phyloP scores from a whole-genome alignment of 1,284 basidiomycete species.

The Polyporus tsugae region DNA sequence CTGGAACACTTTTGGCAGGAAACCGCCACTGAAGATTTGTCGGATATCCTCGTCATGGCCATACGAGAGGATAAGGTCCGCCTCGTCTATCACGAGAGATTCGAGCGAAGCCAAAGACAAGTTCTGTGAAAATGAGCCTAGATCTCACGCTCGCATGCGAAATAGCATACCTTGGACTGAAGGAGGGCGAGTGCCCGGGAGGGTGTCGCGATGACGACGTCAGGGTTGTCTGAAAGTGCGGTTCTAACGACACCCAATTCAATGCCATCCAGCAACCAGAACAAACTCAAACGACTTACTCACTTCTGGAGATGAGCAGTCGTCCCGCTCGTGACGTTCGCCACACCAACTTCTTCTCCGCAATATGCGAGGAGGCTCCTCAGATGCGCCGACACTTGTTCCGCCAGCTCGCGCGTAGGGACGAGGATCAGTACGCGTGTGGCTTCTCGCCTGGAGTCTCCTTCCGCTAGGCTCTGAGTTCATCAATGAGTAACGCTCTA shows the following conservation, averaged over 20 bases:
- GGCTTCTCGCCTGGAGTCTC: constrained; percentile 55
- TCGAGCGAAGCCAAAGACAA: constrained; percentile 73
- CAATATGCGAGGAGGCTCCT: constrained; percentile 76
- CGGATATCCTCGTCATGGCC: constrained; percentile 95
- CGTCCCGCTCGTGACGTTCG: constrained; percentile 84
- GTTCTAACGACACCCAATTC: constrained; percentile 52
- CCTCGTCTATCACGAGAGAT: constrained; percentile 96
- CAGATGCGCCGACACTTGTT: constrained; percentile 87
- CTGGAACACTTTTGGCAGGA: constrained; percentile 91
- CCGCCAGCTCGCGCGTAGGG: constrained; percentile 92
- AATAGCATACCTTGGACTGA: constrained; percentile 72
- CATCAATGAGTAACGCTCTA: background rate
- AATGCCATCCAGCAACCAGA: background rate
- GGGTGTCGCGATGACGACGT: constrained; percentile 93
- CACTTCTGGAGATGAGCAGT: constrained; percentile 83
- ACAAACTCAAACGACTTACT: constrained; percentile 34
- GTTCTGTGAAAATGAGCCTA: constrained; percentile 48
- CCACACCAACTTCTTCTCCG: constrained; percentile 76
- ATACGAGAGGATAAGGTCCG: constrained; percentile 96
- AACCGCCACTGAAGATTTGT: constrained; percentile 80
- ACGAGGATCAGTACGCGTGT: constrained; percentile 91
- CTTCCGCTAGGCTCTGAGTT: constrained; percentile 29
- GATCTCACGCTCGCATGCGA: background rate
- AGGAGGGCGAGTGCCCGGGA: constrained; percentile 83
- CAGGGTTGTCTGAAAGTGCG: constrained; percentile 89